Evolutionary conservation across 306 rosid genomes (phyloP).

Genomic region (Casuarina glauca): DNA sequence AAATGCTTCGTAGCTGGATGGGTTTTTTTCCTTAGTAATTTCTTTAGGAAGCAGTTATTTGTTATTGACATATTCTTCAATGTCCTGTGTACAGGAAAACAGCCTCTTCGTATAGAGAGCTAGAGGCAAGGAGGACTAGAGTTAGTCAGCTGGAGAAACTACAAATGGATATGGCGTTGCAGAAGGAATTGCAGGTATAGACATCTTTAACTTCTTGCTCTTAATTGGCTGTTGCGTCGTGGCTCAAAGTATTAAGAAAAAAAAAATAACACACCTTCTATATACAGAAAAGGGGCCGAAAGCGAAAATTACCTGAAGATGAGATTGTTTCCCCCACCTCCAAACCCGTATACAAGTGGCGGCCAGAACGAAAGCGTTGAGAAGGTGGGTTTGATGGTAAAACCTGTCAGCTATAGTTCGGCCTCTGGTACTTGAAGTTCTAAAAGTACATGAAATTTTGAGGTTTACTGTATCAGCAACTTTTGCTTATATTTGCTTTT

Average conservation of each 20-base stretch:
- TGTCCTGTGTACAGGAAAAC: constrained; percentile 47
- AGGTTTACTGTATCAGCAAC: neutral
- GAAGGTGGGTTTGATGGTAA: neutral
- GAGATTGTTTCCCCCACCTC: constrained; percentile 60
- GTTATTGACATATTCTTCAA: neutral
- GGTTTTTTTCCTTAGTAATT: neutral
- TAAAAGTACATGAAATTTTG: neutral
- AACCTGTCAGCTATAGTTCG: neutral
- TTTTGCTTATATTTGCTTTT: neutral
- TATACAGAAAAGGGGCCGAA: constrained; percentile 60
- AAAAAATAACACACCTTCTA: neutral
- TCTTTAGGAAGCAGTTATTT: neutral
- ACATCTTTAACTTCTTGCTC: neutral
- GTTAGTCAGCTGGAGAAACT: constrained; percentile 63
- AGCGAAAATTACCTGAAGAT: constrained; percentile 73
- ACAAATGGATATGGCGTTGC: constrained; percentile 66
- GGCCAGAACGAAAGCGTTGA: constrained; percentile 67
- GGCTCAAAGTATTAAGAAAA: constrained; percentile 5
- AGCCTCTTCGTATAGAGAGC: constrained; percentile 52
- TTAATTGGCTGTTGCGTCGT: neutral
- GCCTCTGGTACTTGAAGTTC: neutral
- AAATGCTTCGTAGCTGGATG: neutral
- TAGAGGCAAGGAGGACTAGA: constrained; percentile 69
- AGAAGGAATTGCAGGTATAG: constrained; percentile 74
- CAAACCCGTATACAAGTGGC: constrained; percentile 72